Evolutionary conservation across 257 asterid species (phyloP).

Genomic region (Osmanthus fragrans): DNA sequence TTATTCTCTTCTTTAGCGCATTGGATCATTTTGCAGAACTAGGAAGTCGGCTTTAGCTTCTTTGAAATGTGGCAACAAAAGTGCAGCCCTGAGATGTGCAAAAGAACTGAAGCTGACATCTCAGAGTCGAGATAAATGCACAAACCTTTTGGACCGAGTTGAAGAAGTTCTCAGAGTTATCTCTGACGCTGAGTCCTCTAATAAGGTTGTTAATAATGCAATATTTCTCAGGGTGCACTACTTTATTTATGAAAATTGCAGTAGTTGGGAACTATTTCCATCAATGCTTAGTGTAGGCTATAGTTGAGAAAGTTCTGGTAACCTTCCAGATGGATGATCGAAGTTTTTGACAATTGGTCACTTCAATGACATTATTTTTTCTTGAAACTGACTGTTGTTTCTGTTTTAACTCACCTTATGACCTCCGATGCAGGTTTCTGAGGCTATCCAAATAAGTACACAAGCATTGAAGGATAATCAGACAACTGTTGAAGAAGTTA

Average conservation of each 20-base stretch:
- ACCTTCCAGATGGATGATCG: neutral
- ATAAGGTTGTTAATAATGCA: conserved; percentile 51
- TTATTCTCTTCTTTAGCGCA: neutral
- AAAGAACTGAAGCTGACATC: conserved; percentile 66
- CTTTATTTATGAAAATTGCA: neutral
- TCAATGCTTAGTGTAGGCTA: neutral
- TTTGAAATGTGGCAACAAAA: conserved; percentile 57
- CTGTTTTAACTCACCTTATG: conserved; percentile 9
- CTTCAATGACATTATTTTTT: neutral
- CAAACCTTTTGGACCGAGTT: conserved; percentile 65
- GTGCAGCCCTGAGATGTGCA: conserved; percentile 59
- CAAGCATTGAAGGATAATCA: conserved; percentile 59
- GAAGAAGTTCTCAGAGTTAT: conserved; percentile 69
- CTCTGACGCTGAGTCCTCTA: conserved; percentile 75
- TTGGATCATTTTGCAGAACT: conserved; percentile 48
- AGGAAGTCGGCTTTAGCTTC: conserved; percentile 59
- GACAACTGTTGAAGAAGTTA: conserved; percentile 63
- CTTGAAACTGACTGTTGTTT: neutral
- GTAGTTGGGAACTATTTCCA: neutral
- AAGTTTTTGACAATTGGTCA: neutral
- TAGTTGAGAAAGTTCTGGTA: conserved; percentile 2
- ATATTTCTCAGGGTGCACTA: conserved; percentile 5
- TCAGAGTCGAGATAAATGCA: conserved; percentile 74
- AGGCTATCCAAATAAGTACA: conserved; percentile 69
- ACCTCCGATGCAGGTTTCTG: conserved; percentile 57